Percentiles rank a stretch among this genome's conserved stretches.
Evolutionary conservation across 139 green algal genomes (phyloP).

Genomic region (Micractinium sp.): DNA sequence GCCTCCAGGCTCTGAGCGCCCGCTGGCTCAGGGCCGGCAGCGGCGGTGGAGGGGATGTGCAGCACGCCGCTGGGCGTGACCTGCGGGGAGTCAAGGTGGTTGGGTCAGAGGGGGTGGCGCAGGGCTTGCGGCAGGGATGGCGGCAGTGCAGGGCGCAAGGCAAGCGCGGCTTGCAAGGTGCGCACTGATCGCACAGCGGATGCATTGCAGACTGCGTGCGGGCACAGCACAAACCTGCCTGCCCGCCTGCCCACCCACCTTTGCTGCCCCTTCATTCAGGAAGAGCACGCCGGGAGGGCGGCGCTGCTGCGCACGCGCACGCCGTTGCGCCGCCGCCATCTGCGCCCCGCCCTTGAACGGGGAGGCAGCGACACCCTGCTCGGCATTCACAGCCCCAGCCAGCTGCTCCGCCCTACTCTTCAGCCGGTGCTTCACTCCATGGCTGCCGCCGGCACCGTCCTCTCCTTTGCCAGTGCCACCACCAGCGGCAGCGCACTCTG

Average conservation of each 20-base stretch:
- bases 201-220: not conserved
- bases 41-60: slow-evolving; percentile 2
- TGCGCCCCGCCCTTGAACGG: not conserved
- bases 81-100: not conserved
- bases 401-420: not conserved
- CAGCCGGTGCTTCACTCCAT: slow-evolving; percentile 2
- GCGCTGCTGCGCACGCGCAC: too few species aligned
- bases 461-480: not conserved
- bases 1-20: not conserved
- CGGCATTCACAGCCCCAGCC: not conserved
- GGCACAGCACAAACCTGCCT: not conserved
- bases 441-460: not conserved
- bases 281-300: slow-evolving; percentile 27
- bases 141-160: not conserved
- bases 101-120: not conserved
- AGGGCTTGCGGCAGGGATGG: too few species aligned
- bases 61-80: slow-evolving; percentile 14
- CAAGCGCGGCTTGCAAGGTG: not conserved
- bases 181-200: not conserved
- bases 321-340: not conserved
- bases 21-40: not conserved
- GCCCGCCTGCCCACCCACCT: slow-evolving; percentile 3
- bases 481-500: not conserved
- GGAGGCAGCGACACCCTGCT: not conserved
- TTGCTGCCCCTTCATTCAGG: not conserved